Evolutionary conservation across 257 asterid genomes (phyloP).

Genomic region (Gentiana straminea): DNA sequence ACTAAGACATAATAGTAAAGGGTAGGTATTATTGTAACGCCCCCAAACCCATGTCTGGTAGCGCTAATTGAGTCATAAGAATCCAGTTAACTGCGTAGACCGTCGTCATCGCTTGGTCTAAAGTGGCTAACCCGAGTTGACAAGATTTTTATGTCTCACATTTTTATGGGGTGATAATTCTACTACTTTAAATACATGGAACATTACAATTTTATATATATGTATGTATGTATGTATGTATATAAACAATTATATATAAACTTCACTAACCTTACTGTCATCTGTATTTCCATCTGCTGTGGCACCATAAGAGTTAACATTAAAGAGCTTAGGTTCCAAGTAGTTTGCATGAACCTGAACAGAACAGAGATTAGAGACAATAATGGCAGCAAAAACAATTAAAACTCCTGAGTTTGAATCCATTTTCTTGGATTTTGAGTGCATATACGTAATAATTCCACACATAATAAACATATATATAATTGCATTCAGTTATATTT

Average conservation of each 20-base stretch:
- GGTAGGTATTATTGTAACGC: not conserved
- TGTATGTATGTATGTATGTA: no score
- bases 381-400: constrained; percentile 6
- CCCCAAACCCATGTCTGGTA: no score
- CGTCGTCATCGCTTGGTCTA: no score
- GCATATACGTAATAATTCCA: no score
- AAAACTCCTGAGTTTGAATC: constrained; percentile 6
- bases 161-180: no score
- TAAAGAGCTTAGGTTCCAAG: constrained; percentile 16
- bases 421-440: constrained; percentile 6
- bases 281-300: constrained; percentile 26
- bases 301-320: constrained; percentile 48
- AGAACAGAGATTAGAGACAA: constrained; percentile 1
- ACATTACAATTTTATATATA: no score
- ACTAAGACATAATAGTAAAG: not conserved
- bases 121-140: no score
- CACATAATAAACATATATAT: no score
- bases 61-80: not conserved
- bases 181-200: no score
- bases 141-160: no score
- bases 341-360: constrained; percentile 4
- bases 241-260: not conserved
- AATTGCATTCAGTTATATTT: no score
- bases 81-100: not conserved
- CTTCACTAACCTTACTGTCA: constrained; percentile 22